Evolutionary conservation across 345 rosid species (phyloP), one percentile per base, ranked within the genome.

Genomic region (Hibiscus trionum): DNA sequence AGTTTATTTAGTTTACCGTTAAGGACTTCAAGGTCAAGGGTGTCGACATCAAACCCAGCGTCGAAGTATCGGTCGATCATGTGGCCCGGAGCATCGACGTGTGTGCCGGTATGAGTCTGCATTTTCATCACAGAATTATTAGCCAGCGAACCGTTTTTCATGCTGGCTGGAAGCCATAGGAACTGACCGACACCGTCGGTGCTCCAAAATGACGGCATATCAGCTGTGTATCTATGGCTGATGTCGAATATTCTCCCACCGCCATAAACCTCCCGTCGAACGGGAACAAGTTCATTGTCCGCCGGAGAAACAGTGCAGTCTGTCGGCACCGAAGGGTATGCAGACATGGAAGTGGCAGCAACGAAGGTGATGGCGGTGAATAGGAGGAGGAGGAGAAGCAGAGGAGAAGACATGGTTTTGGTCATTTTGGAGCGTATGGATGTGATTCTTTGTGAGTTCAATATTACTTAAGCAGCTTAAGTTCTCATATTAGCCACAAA

Each of bases 1-100:
- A 1, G 14, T 1, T 11, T 44, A 44, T 11, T 9, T 44, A 44
- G 47, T 44, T 56, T 44, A 90, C 96, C 96, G 24, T 90, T 90
- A 5, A 88, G 85, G 7, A 85, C 83, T 63, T 77, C 83, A 72
- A 89, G 86, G 75, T 93, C 96, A 26, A 93, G 98, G 5, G 98
- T 86, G 61, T 91, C 97, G 4, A 90, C 88, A 77, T 93, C 98
- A 19, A 84, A 93, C 0, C 96, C 95, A 19, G 97, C 95, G 44
- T 93, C 96, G 39, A 81, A 91, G 76, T 90, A 93, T 27, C 84
- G 79, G 57, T 90, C 95, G 16, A 81, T 87, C 49, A 93, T 80
- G 35, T 93, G 98, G 0, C 97, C 96, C 1, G 97, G 97, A 0
- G 98, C 86, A 50, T 93, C 98, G 46, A 93, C 96, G 61, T 93